Base-by-base conservation (phyloP, 371 early-diverging fungal species). In the Gilbertella persicaria region DNA sequence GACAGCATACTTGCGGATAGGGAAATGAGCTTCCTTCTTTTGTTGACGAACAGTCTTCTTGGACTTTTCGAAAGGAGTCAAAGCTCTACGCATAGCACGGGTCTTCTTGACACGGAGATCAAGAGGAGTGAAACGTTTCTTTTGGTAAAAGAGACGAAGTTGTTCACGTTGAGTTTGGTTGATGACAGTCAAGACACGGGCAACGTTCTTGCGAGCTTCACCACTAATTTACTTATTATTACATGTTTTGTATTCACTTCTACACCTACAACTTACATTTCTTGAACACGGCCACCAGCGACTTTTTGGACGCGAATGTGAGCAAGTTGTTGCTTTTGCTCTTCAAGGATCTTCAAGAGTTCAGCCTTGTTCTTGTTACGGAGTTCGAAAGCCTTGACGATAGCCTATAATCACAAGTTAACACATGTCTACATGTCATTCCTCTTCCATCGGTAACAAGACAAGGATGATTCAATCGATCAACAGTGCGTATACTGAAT, bases 31-130 rank as follows among this genome's bases (percentile, higher is more conserved):
- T 42, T 69, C 82, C 84, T 87, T 87, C 91, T 95, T 95, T 64
- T 75, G 73, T 74, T 92, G 85, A 76, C 83, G 84, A 56, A 85
- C 65, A 57, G 89, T 89, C 87, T 87, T 89, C 65, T 66, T 66
- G 55, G 81, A 66, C 53, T 74, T 74, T 78, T 95, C 92, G 60
- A 67, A 54, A 66, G 78, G 71, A 82, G 95, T 93, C 80, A 97
- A 81, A 59, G 88, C 89, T 69, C 96, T 92, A 60, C 97, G 95
- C 78, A 96, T 88, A 58, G 97, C 97, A 69, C 97, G 92, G 58
- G 97, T 97, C 90, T 92, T 92, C 92, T 97, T 97, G 78, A 75
- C 80, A 69, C 97, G 93, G 75, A 97, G 88, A 72, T 96, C 96
- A 59, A 92, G 79, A 60, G 96, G 97, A 43, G 83, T 62, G 85